Conservation (phyloP, 192 early-diverging fungal genomes). For the Backusella tuberculispora region DNA sequence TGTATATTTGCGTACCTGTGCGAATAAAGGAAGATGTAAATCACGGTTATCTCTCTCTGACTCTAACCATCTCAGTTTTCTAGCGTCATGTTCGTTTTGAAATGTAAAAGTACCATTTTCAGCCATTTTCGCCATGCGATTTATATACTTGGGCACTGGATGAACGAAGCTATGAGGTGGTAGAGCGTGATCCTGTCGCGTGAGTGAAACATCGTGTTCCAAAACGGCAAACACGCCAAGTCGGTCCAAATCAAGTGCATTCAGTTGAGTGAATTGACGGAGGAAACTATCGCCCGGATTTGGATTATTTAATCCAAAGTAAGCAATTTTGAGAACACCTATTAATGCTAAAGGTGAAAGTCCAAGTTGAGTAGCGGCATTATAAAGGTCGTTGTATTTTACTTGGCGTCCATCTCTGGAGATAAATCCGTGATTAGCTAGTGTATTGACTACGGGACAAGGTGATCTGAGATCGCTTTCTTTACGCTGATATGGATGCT, state of each 20-base stretch:
- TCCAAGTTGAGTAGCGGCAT: background rate
- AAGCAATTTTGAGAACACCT: background rate
- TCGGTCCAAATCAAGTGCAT: conserved; percentile 9
- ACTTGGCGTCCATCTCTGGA: background rate
- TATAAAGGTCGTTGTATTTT: conserved; percentile 7
- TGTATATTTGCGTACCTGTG: background rate
- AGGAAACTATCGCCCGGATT: background rate
- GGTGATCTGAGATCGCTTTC: conserved; percentile 19
- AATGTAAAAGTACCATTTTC: background rate
- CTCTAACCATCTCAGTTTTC: conserved; percentile 12
- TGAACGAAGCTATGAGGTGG: background rate
- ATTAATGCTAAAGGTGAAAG: background rate
- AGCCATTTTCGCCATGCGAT: background rate
- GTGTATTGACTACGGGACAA: conserved; percentile 27
- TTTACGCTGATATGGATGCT: conserved; percentile 6
- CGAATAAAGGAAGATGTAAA: background rate
- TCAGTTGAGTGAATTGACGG: background rate
- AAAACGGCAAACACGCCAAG: background rate
- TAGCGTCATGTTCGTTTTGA: conserved; percentile 7
- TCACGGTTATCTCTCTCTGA: conserved; percentile 8
- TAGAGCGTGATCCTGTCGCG: background rate
- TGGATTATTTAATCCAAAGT: background rate
- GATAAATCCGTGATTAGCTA: conserved; percentile 33
- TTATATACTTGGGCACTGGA: background rate
- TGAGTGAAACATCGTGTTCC: conserved; percentile 21